Evolutionary conservation across 2,329 filamentous ascomycete genomes (phyloP), one percentile per base, ranked within the genome.

Genomic region (Tolypocladium tropicale): DNA sequence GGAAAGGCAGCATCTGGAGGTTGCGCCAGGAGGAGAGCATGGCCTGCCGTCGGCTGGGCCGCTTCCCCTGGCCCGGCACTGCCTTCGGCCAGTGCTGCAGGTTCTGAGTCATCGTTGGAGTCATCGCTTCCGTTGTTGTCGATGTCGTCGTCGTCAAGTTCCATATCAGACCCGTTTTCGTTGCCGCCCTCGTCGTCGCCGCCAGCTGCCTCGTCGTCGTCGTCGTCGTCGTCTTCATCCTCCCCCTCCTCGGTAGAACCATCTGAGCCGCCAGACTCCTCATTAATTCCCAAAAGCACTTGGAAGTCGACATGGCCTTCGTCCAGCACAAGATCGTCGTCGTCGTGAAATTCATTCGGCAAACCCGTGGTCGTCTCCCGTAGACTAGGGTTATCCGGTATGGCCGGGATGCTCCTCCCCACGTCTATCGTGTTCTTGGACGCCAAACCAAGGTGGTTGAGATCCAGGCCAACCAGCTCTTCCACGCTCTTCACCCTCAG

Each of bases 401-500:
- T 58, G 10, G 59, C 58, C 7, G 54, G 55, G 37, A 71, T 56
- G 23, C 62, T 60, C 23, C 56, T 60, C 41, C 59, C 60, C 21
- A 71, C 54, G 43, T 70, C 67, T 12, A 67, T 61, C 59, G 67
- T 62, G 6, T 59, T 55, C 25, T 62, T 30, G 18, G 59, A 56
- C n/a, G 66, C 39, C 39, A 59, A 41, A 30, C 63, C 61, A n/a
- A 64, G 53, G 37, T 59, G 55, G 32, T 37, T 57, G 14, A 60
- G 43, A 6, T 63, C 55, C 10, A 66, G 50, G n/a, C 71, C 71
- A 37, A 73, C 60, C 21, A 74, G 60, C 34, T 73, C 67, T 54
- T 69, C 65, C n/a, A 65, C 57, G 23, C 64, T 65, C 23, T 64
- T 57, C 32, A 74, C 72, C 4, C 61, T 59, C 52, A 74, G 62